Conservation (phyloP, 2,329 filamentous ascomycete species). For the Eutypa lata region DNA sequence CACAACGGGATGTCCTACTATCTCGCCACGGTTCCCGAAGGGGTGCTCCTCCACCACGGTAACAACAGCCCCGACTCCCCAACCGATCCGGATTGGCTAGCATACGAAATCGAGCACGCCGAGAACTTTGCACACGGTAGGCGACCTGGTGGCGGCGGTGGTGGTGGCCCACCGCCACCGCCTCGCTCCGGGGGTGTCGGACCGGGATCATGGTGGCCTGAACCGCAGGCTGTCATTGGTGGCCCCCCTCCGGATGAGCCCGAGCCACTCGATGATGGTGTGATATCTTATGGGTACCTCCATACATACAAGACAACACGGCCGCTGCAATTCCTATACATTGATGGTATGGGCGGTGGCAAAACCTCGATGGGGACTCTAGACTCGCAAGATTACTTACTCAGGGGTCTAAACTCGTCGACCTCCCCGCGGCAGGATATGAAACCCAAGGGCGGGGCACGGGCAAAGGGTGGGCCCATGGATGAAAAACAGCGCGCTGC, state of each 20-base stretch:
- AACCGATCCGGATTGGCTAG: slow-evolving; percentile 63
- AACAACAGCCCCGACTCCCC: slow-evolving; percentile 42
- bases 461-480: slow-evolving; percentile 11
- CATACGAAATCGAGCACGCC: slow-evolving; percentile 75
- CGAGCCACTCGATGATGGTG: neutral
- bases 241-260: neutral
- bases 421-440: neutral
- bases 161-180: neutral
- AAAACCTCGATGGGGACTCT: slow-evolving; percentile 65
- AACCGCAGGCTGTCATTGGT: slow-evolving; percentile 1
- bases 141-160: slow-evolving; percentile 1
- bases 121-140: slow-evolving; percentile 53
- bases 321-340: slow-evolving; percentile 59
- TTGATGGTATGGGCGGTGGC: slow-evolving; percentile 68
- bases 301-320: slow-evolving; percentile 63
- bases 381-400: slow-evolving; percentile 62
- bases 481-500: slow-evolving; percentile 40
- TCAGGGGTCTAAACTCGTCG: slow-evolving; percentile 28
- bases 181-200: neutral
- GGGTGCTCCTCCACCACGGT: slow-evolving; percentile 68
- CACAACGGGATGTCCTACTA: slow-evolving; percentile 77
- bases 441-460: no score
- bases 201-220: neutral
- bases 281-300: slow-evolving; percentile 51
- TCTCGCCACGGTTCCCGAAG: slow-evolving; percentile 60